A percentile compares a stretch with the other conserved stretches of the same genome.
Conservation (phyloP, 495 filamentous ascomycete species). For the Penicillium atrosanguineum region DNA sequence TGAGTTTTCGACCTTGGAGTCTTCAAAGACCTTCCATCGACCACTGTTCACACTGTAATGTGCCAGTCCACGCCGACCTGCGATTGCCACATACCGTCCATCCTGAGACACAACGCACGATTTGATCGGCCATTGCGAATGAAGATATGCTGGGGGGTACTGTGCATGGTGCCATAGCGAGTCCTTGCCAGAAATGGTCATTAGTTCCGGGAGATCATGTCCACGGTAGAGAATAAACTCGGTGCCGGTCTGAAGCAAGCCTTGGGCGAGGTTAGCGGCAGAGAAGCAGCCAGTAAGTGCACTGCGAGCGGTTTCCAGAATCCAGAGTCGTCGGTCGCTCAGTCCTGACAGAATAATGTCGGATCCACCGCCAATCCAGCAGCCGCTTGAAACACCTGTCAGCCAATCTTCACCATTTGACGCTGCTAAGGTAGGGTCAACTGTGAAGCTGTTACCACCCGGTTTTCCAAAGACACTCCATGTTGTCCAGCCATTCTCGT, state of each 20-base stretch:
- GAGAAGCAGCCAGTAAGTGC: conserved; percentile 87
- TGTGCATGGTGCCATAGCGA: conserved; percentile 90
- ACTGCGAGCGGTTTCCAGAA: conserved; percentile 87
- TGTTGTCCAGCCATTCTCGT: conserved; percentile 87
- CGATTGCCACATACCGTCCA: conserved; percentile 91
- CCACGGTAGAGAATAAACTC: conserved; percentile 89
- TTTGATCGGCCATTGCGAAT: conserved; percentile 89
- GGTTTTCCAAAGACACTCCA: conserved; percentile 98
- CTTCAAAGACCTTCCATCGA: conserved; percentile 91
- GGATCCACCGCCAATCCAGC: conserved; percentile 84
- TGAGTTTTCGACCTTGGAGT: conserved; percentile 75
- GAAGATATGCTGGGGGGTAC: conserved; percentile 79
- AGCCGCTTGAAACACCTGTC: conserved; percentile 66
- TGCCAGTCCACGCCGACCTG: conserved; percentile 85
- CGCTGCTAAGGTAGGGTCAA: conserved; percentile 61
- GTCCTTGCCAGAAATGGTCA: conserved; percentile 87
- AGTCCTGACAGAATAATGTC: conserved; percentile 72
- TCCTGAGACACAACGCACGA: conserved; percentile 83
- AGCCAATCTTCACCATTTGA: conserved; percentile 78
- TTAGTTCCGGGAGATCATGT: conserved; percentile 85
- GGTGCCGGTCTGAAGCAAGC: conserved; percentile 81
- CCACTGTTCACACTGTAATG: conserved; percentile 95
- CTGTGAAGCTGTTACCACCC: conserved; percentile 73
- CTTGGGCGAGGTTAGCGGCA: conserved; percentile 81
- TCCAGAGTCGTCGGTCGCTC: conserved; percentile 76